Base-by-base conservation (phyloP, 768 basidiomycete species). In the Termitomyces sp. region DNA sequence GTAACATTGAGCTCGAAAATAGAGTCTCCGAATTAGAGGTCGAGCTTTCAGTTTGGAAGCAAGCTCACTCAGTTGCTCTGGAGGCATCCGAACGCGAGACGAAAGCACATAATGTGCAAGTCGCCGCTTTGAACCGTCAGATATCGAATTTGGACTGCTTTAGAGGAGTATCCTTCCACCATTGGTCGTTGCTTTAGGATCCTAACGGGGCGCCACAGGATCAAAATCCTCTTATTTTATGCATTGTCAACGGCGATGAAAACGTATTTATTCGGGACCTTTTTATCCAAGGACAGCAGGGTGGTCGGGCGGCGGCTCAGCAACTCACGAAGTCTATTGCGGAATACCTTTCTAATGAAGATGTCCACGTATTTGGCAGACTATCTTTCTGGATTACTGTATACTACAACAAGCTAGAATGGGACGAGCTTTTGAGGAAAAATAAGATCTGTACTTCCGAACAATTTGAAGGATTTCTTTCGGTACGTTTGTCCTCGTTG, bases 371-470 rank as follows among this genome's bases (percentile, higher is more conserved):
- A 57, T 80, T 83, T 59, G 85, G 83, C 33, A 79, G 85, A 9
- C 77, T 89, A 43, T 88, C 88, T 30, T 89, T 90, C 70, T 91
- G 87, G 88, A 82, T 89, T 52, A 83, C 83, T 47, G 69, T 91
- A 61, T 91, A 84, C 74, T 81, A 83, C 72, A 89, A 88, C 77
- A 87, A 81, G 71, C 66, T 72, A 55, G 80, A 80, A 35, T 72
- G 88, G 48, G 68, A 79, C 12, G 80, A 82, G 53, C 71, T 73
- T 52, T 77, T 89, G 40, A 70, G 80, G 57, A 74, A 72, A 35
- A 77, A 81, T 64, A 77, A 79, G 54, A 70, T 86, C 55, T 90
- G 88, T 67, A 80, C 80, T 49, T 74, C 75, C 23, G 86, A 86
- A 51, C 87, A 90, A 62, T 79, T 89, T 62, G 83, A 88, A 51